phyloP scores from a whole-genome alignment of 1,139 yeast genomes.

The Suhomyces chickasaworum region DNA sequence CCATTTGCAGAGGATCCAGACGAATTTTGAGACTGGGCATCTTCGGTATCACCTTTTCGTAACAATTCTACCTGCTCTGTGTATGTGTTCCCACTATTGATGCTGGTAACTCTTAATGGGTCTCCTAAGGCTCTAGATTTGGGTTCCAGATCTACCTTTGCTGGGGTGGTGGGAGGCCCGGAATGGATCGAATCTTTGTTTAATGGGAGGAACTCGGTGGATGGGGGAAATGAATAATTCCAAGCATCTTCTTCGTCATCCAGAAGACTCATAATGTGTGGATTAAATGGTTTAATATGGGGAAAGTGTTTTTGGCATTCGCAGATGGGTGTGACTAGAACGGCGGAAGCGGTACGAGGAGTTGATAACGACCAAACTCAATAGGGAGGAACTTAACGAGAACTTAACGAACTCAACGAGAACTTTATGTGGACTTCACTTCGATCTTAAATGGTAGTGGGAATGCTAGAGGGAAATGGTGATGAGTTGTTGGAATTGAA shows the following conservation, averaged over 20 bases:
- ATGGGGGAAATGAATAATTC: slow-evolving; percentile 49
- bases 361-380: no score
- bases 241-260: slow-evolving; percentile 47
- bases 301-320: not conserved
- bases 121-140: not conserved
- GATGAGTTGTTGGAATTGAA: no score
- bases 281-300: not conserved
- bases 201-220: slow-evolving; percentile 33
- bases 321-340: not conserved
- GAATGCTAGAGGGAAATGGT: no score
- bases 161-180: not conserved
- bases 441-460: no score
- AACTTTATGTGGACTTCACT: no score
- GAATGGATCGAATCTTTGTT: not conserved
- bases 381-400: no score
- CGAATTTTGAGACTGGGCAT: slow-evolving; percentile 14
- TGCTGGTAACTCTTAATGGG: not conserved
- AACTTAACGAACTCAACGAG: no score
- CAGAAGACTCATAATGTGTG: slow-evolving; percentile 6
- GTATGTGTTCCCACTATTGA: slow-evolving; percentile 2
- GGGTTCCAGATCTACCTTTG: not conserved
- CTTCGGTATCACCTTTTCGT: slow-evolving; percentile 13
- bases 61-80: slow-evolving; percentile 7
- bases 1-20: slow-evolving; percentile 11
- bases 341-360: not conserved